A percentile compares a stretch with the other conserved stretches of the same genome.
These are phyloP conservation scores for Nemophila menziesii DNA, from an alignment of 257 asterid species.

Conservation along the genomic window DNA sequence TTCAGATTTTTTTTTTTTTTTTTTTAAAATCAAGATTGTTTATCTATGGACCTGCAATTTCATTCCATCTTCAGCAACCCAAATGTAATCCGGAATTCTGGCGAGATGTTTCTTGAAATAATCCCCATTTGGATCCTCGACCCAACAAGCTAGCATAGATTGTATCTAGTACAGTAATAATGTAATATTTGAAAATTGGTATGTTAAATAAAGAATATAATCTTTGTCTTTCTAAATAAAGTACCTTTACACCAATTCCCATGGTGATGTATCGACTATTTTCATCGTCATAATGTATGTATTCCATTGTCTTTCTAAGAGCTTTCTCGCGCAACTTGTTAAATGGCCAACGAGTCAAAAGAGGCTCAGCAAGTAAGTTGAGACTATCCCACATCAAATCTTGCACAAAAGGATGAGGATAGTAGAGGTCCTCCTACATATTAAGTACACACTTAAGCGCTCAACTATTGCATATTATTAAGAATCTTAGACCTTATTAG, in stretches of 20 bases:
- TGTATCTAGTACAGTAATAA: constrained; percentile 20
- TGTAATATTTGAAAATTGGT: background rate
- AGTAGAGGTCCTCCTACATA: background rate
- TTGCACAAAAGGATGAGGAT: constrained; percentile 1
- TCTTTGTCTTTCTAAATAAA: background rate
- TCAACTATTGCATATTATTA: background rate
- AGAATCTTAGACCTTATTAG: background rate
- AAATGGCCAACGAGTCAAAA: background rate
- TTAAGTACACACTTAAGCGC: background rate
- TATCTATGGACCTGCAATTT: constrained; percentile 38
- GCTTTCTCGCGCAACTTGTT: background rate
- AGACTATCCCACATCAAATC: constrained; percentile 1
- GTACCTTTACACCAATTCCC: constrained; percentile 1
- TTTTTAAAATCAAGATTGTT: background rate
- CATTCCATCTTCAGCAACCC: constrained; percentile 70
- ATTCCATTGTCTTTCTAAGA: background rate
- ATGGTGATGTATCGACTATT: constrained; percentile 1
- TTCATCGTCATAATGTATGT: constrained; percentile 2
- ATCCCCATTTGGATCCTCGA: constrained; percentile 46
- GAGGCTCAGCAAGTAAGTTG: background rate
- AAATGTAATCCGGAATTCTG: constrained; percentile 40
- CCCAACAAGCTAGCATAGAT: constrained; percentile 55
- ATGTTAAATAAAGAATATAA: background rate
- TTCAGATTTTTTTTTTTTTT: background rate
- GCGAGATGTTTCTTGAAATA: constrained; percentile 40